phyloP scores from a whole-genome alignment of 2,329 filamentous ascomycete genomes.

The Thelonectria olida region DNA sequence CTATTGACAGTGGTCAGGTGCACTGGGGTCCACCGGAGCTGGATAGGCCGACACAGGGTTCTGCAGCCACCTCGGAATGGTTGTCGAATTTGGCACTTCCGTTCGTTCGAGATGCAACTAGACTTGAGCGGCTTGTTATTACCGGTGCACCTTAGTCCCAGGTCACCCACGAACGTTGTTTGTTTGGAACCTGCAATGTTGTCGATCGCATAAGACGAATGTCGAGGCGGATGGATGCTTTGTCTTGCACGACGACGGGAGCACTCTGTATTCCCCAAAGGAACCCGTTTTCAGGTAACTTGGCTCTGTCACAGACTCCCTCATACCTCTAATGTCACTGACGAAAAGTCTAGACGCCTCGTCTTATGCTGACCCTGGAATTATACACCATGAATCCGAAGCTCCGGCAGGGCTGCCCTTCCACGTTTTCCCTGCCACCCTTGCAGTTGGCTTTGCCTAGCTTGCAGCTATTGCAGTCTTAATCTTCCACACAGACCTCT shows the following conservation, averaged over 20 bases:
- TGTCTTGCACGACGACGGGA: constrained; percentile 1
- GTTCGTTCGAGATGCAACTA: constrained; percentile 27
- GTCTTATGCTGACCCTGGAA: constrained; percentile 16
- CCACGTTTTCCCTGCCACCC: constrained; percentile 40
- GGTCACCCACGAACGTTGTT: constrained; percentile 32
- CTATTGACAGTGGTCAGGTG: constrained; percentile 38
- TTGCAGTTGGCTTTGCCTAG: constrained; percentile 27
- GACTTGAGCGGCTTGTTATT: constrained; percentile 27
- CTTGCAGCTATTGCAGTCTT: constrained; percentile 33
- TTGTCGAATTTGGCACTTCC: constrained; percentile 27
- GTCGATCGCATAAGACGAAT: constrained; percentile 7
- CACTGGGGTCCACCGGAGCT: constrained; percentile 34
- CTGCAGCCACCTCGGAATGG: constrained; percentile 38
- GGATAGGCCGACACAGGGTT: constrained; percentile 17
- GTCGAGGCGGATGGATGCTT: constrained; percentile 12
- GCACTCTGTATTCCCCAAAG: constrained; percentile 3
- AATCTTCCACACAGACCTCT: constrained; percentile 23
- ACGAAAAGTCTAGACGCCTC: constrained; percentile 12
- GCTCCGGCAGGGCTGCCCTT: constrained; percentile 26
- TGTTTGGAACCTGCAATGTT: not conserved
- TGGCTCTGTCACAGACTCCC: constrained; percentile 1
- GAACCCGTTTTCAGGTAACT: not conserved
- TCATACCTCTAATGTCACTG: constrained; percentile 5
- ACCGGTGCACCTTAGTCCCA: constrained; percentile 4
- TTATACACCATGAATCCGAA: constrained; percentile 18